phyloP scores from a whole-genome alignment of 2,329 filamentous ascomycete species.

The Penicillium verrucosum region DNA sequence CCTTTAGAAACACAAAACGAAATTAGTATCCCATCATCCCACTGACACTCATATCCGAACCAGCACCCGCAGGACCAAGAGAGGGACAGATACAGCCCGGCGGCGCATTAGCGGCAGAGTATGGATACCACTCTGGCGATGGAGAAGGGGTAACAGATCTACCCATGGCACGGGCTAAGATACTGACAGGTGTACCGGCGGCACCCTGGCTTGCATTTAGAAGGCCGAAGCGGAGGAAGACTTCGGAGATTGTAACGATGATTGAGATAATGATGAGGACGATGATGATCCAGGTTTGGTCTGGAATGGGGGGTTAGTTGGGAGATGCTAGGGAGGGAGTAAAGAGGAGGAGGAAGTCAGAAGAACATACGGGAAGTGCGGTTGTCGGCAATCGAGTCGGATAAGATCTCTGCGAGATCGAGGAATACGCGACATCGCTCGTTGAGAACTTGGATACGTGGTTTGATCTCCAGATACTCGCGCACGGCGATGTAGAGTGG shows the following conservation, averaged over 20 bases:
- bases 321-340: neutral
- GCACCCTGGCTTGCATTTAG: conserved; percentile 44
- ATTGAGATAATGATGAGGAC: conserved; percentile 89
- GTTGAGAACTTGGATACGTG: conserved; percentile 92
- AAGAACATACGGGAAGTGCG: conserved; percentile 72
- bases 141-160: conserved; percentile 14
- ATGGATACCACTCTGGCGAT: conserved; percentile 14
- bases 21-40: conserved; percentile 7
- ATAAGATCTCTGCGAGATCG: conserved; percentile 90
- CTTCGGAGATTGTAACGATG: conserved; percentile 84
- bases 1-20: neutral
- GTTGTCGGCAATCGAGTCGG: conserved; percentile 84
- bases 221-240: conserved; percentile 79
- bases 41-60: conserved; percentile 10
- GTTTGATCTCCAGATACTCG: conserved; percentile 96
- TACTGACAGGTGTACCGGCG: conserved; percentile 8
- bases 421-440: conserved; percentile 95
- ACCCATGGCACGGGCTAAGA: conserved; percentile 22
- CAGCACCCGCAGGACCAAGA: conserved; percentile 4
- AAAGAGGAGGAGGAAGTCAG: neutral
- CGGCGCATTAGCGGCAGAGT: conserved; percentile 10
- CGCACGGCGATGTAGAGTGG: conserved; percentile 91
- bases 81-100: conserved; percentile 25
- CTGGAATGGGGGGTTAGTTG: conserved; percentile 23
- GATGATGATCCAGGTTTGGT: conserved; percentile 98